Conservation (phyloP, 2,329 filamentous ascomycete species). For the Seiridium unicorne region DNA sequence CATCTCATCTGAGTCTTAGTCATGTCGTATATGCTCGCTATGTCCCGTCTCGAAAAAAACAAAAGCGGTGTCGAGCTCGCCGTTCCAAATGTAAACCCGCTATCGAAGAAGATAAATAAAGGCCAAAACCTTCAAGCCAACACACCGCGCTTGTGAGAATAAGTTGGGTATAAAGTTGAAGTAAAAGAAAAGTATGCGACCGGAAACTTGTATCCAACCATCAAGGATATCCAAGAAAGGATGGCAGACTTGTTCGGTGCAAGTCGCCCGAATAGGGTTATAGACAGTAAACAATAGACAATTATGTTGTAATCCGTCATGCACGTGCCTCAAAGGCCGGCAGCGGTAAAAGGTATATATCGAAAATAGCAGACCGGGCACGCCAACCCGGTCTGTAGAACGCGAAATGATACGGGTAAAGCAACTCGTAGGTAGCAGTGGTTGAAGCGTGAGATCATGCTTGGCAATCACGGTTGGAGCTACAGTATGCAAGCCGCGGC, state of each 20-base stretch:
- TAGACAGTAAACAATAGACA: constrained; percentile 6
- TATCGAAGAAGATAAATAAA: not conserved
- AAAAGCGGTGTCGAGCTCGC: no score
- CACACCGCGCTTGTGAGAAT: constrained; percentile 2
- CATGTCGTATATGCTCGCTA: constrained; percentile 3
- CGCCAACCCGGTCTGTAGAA: not conserved
- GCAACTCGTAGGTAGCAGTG: not conserved
- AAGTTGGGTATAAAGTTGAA: constrained; percentile 8
- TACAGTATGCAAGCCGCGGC: constrained; percentile 41
- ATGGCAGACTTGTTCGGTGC: not conserved
- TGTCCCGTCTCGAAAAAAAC: no score
- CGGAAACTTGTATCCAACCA: not conserved
- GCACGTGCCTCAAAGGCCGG: not conserved
- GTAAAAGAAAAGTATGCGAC: not conserved
- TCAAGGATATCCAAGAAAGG: constrained; percentile 3
- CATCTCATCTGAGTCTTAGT: constrained; percentile 6
- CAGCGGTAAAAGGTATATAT: not conserved
- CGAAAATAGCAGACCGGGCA: not conserved
- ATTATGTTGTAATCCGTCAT: constrained; percentile 3
- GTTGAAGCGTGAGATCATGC: not conserved
- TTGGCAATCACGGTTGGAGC: not conserved
- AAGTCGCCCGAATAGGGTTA: not conserved
- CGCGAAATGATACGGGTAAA: not conserved
- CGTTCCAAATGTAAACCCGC: not conserved
- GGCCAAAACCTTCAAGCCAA: not conserved